Evolutionary conservation across 305 asterid species (phyloP), one percentile per base, ranked within the genome.

Genomic region (Ilex paraguariensis): DNA sequence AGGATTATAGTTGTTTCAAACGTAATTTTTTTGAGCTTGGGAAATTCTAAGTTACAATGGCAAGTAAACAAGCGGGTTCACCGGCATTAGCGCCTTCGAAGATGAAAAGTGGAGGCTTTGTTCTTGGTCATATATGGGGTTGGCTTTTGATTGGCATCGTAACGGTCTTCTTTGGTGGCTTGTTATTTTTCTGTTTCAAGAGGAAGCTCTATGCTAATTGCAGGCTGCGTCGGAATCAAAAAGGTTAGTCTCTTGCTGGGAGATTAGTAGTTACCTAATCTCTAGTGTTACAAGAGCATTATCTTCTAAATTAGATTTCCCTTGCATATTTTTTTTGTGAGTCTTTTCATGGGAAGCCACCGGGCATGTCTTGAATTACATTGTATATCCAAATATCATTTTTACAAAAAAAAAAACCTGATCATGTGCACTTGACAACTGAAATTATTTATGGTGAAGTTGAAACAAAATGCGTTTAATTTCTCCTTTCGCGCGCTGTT

Each of bases 151-250:
- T 79, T 33, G 77, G 66, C 30, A 69, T 82, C 44, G 32, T 71
- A 11, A 39, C 68, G 33, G 31, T 79, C 7, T 57, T 73, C 45
- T 61, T 72, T 8, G 75, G 71, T 61, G 78, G 82, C 55, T 80
- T 76, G 76, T 31, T 77, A 17, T 82, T 66, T 56, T 67, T 77
- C 66, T 82, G 79, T 75, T 87, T 75, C 75, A 79, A 73, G 69
- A 84, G 75, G 74, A 82, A 72, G 79, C 63, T 76, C 59, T 74
- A 12, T 59, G 48, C 77, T 61, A 59, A 56, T 63, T 75, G 73
- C 76, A 71, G 64, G 48, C 42, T 73, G 14, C 57, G 42, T 11
- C n/a, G 17, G 51, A 75, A 66, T 48, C 76, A 64, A 60, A 76
- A 53, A 81, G 91, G 95, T 84, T 21, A 30, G 81, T 69, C 6